Conservation (phyloP, 352 stramenopile genomes). For the Globisporangium spinosum region DNA sequence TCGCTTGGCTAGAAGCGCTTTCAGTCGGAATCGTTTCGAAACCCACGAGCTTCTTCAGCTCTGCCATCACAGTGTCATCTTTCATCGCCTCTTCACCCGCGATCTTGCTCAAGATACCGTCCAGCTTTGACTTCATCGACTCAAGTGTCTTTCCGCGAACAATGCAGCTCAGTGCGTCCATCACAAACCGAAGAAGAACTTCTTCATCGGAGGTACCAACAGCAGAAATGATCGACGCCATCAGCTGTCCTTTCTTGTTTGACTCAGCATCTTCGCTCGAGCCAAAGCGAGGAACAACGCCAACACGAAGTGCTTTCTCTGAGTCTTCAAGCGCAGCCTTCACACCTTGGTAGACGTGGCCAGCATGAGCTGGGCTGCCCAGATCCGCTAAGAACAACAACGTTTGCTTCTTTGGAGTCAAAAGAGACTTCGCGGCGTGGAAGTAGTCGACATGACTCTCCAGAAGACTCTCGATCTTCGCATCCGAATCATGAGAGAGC, state of each 20-base stretch:
- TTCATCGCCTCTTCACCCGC: constrained; percentile 14
- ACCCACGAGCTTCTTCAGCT: constrained; percentile 25
- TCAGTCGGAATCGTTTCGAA: background rate
- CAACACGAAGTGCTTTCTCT: constrained; percentile 53
- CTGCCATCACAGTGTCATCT: constrained; percentile 5
- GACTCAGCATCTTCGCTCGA: background rate
- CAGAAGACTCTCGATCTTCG: constrained; percentile 46
- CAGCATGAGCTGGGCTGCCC: constrained; percentile 43
- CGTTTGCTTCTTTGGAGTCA: constrained; percentile 66
- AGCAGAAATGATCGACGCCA: constrained; percentile 41
- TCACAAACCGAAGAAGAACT: constrained; percentile 44
- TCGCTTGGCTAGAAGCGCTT: constrained; percentile 19
- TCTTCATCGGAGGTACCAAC: constrained; percentile 57
- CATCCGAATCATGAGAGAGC: constrained; percentile 60
- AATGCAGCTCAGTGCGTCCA: constrained; percentile 54
- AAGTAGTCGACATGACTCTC: constrained; percentile 51
- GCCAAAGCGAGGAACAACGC: constrained; percentile 45
- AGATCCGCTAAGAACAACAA: constrained; percentile 61
- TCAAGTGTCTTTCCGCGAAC: constrained; percentile 52
- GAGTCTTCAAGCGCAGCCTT: constrained; percentile 70
- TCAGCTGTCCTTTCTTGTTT: constrained; percentile 26
- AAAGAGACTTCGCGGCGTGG: constrained; percentile 43
- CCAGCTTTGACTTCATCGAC: constrained; percentile 44
- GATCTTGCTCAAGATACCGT: constrained; percentile 36
- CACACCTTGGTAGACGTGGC: constrained; percentile 50